These are phyloP conservation scores for Hanseniaspora lachancei DNA, from an alignment of 805 yeast species.

Conservation along the genomic window DNA sequence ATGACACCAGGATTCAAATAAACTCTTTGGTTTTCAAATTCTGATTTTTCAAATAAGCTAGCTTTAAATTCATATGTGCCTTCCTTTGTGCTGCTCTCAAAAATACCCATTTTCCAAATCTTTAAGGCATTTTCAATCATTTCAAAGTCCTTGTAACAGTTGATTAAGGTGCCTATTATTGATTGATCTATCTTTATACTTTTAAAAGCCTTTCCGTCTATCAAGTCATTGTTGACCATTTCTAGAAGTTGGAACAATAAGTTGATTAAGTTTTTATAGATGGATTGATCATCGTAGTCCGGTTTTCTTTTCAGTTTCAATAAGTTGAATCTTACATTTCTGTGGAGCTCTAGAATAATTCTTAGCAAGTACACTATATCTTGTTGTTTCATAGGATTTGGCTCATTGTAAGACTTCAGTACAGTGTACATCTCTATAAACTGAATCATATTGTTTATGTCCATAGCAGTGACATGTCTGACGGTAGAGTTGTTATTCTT, in stretches of 20 bases:
- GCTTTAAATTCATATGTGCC: slow-evolving; percentile 17
- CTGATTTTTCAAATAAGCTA: slow-evolving; percentile 18
- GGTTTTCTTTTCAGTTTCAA: slow-evolving; percentile 45
- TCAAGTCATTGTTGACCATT: slow-evolving; percentile 39
- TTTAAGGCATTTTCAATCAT: slow-evolving; percentile 51
- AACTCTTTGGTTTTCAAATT: slow-evolving; percentile 4
- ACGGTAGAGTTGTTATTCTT: slow-evolving; percentile 4
- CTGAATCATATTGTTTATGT: slow-evolving; percentile 10
- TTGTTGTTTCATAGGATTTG: slow-evolving; percentile 9
- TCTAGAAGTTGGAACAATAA: slow-evolving; percentile 38
- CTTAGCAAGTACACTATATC: slow-evolving; percentile 9
- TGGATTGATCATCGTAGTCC: slow-evolving; percentile 47
- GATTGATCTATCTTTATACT: slow-evolving; percentile 35
- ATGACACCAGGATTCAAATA: slow-evolving; percentile 55
- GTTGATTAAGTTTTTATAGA: slow-evolving; percentile 40
- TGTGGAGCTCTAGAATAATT: slow-evolving; percentile 9
- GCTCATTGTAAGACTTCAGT: neutral
- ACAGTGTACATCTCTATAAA: slow-evolving; percentile 9
- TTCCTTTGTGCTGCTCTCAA: slow-evolving; percentile 28
- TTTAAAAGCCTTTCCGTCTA: slow-evolving; percentile 16
- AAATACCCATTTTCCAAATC: slow-evolving; percentile 55
- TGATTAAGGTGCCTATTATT: slow-evolving; percentile 45
- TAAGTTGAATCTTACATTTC: slow-evolving; percentile 26
- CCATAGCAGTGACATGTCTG: slow-evolving; percentile 10
- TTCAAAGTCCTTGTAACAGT: slow-evolving; percentile 47